Evolutionary conservation across 2,329 filamentous ascomycete species (phyloP), one percentile per base, ranked within the genome.

Genomic region (Huntiella omanensis): DNA sequence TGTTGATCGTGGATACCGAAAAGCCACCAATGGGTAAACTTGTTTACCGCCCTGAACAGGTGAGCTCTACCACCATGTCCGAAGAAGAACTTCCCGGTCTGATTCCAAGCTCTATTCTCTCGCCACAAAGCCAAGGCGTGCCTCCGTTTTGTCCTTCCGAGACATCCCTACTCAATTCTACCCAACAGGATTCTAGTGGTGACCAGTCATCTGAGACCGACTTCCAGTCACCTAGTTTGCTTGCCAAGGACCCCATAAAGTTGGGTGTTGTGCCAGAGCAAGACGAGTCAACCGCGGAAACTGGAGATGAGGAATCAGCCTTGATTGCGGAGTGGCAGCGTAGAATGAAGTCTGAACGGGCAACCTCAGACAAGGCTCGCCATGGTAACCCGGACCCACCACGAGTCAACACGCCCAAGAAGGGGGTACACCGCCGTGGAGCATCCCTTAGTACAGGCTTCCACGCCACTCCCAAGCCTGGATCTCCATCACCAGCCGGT

Each of bases 1-100:
- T 85, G 1, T 59, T 87, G 4, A 65, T 86, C 0, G 73, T 84
- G 0, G 78, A 86, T 58, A 78, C 79, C 0, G 60, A 61, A 0
- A 51, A 55, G 0, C 47, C 63, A 0, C 67, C 68, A 0, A 62
- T 62, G 7, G 68, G 65, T 0, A 71, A 67, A 44, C 52, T 75
- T 1, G 61, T 69, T 0, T 50, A 50, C 35, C 32, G 49, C 12
- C 49, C 49, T 7, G 44, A 49, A 4, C 44, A 49, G 17, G 12
- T 38, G 7, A 43, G 2, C 4, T 32, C 35, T 6, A 33, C 16
- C 3, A 28, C 15, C 33, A 22, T 15, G 5, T 28, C 39, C 19
- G 32, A 35, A 8, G 46, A 47, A 12, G 33, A 42, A 22, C 13
- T 46, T 32, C 48, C 48, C 5, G 48, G 48, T 19, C 41, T 49